Base-by-base conservation (phyloP, 331 rosid species). In the Rhamnella rubrinervis region DNA sequence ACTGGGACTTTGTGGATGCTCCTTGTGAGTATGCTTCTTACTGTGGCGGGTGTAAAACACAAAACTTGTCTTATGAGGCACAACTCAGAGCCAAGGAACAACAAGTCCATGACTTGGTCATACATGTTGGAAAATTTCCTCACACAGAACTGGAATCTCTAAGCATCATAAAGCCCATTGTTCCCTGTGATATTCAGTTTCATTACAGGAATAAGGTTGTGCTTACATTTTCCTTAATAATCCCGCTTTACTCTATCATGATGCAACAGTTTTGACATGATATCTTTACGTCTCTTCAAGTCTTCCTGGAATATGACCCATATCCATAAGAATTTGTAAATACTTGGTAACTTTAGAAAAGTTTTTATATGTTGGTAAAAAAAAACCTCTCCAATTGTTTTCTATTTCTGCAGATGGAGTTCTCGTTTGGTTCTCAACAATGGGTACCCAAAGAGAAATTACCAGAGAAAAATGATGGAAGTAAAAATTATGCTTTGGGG, bases 31-130 rank as follows among this genome's bases (percentile, higher is more conserved):
- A 91, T 75, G 88, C 96, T 68, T 77, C 95, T 38, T 78, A 87
- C 65, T 93, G 95, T 76, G 98, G 98, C 3, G 98, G 97, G 60
- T 93, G 97, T 55, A 91, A 93, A 82, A 89, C 96, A 2, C 95
- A 91, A 70, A 91, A 80, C 69, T 76, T 93, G 78, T 71, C 89
- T 20, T 91, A 93, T 71, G 85, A 81, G 72, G 98, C 97, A 59
- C 98, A 90, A 77, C 15, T 93, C 50, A 81, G 83, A 74, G 95
- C 95, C 20, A 93, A 91, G 81, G 96, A 87, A 80, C 88, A 83
- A 7, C 96, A 93, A 83, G 97, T 87, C 57, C 85, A 56, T 28
- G 96, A 88, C 56, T 84, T 93, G 80, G 58, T 93, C 66, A 62
- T 84, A 23, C 90, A 91, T 28, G 92, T 93, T 8, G 98, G 95